A percentile compares a stretch with the other conserved stretches of the same genome.
Evolutionary conservation across 768 basidiomycete species (phyloP).

Genomic region (Rhizopogon roseolus): DNA sequence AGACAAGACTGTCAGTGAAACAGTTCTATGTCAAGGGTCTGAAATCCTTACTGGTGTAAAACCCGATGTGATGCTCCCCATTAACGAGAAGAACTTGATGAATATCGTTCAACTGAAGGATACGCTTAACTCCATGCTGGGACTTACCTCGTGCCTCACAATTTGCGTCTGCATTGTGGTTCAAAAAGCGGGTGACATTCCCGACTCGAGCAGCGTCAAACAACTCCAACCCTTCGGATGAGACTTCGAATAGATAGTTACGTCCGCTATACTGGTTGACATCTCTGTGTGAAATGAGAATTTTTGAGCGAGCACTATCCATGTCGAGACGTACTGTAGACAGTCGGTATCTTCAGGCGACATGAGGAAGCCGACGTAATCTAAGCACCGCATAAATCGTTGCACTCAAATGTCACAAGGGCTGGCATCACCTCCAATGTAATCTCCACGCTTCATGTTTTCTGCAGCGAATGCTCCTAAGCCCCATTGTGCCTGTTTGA

Average conservation of each 20-base stretch:
- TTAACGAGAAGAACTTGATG: slow-evolving; percentile 23
- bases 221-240: neutral
- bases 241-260: slow-evolving; percentile 33
- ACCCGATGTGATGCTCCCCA: slow-evolving; percentile 32
- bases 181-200: slow-evolving; percentile 42
- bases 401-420: neutral
- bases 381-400: slow-evolving; percentile 17
- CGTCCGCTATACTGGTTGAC: slow-evolving; percentile 8
- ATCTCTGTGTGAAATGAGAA: slow-evolving; percentile 4
- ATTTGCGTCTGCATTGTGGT: slow-evolving; percentile 23
- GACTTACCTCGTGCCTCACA: slow-evolving; percentile 24
- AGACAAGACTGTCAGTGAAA: neutral
- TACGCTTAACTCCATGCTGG: neutral
- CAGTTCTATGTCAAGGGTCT: neutral
- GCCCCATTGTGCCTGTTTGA: slow-evolving; percentile 33
- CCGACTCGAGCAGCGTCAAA: slow-evolving; percentile 38
- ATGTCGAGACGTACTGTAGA: neutral
- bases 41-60: slow-evolving; percentile 29
- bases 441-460: slow-evolving; percentile 15
- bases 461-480: slow-evolving; percentile 42
- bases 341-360: slow-evolving; percentile 7
- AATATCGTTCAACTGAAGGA: neutral
- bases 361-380: slow-evolving; percentile 34
- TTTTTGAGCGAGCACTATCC: neutral
- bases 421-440: slow-evolving; percentile 26